Evolutionary conservation across 352 stramenopile species (phyloP).

Genomic region (Phytophthora ohioensis): DNA sequence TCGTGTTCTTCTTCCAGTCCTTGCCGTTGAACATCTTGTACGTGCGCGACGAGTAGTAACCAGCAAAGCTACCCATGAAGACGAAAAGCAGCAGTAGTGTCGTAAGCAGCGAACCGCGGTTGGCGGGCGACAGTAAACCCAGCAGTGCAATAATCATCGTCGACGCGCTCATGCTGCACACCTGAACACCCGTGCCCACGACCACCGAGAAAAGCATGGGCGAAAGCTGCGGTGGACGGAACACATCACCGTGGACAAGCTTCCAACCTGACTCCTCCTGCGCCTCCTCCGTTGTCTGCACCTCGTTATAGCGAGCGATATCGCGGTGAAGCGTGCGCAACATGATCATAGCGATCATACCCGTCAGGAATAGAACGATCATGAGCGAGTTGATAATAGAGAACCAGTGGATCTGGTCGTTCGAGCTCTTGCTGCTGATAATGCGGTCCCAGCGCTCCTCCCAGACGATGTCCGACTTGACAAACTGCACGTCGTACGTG

Average conservation of each 20-base stretch:
- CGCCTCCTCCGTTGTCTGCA: constrained; percentile 94
- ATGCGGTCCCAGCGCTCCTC: constrained; percentile 99
- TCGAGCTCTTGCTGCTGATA: constrained; percentile 94
- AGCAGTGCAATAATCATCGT: constrained; percentile 96
- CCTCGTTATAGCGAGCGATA: constrained; percentile 97
- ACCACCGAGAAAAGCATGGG: constrained; percentile 96
- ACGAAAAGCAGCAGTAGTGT: constrained; percentile 98
- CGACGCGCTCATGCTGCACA: constrained; percentile 94
- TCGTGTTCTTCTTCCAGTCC: constrained; percentile 97
- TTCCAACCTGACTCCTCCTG: constrained; percentile 98
- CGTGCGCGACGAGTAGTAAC: constrained; percentile 96
- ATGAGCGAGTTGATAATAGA: constrained; percentile 99
- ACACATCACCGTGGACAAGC: constrained; percentile 98
- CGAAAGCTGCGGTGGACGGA: constrained; percentile 94
- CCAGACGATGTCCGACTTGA: constrained; percentile 96
- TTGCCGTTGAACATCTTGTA: constrained; percentile 99
- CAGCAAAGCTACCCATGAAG: constrained; percentile 97
- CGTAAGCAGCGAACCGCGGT: constrained; percentile 96
- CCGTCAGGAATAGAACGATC: constrained; percentile 99
- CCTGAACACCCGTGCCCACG: constrained; percentile 96
- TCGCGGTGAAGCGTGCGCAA: constrained; percentile 98
- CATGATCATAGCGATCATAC: constrained; percentile 99
- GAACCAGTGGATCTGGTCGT: constrained; percentile 99
- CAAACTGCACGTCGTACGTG: constrained; percentile 99
- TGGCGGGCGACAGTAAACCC: constrained; percentile 96